Evolutionary conservation across 129 eudicot genomes (phyloP), one percentile per base, ranked within the genome.

Genomic region (Glebionis coronaria): DNA sequence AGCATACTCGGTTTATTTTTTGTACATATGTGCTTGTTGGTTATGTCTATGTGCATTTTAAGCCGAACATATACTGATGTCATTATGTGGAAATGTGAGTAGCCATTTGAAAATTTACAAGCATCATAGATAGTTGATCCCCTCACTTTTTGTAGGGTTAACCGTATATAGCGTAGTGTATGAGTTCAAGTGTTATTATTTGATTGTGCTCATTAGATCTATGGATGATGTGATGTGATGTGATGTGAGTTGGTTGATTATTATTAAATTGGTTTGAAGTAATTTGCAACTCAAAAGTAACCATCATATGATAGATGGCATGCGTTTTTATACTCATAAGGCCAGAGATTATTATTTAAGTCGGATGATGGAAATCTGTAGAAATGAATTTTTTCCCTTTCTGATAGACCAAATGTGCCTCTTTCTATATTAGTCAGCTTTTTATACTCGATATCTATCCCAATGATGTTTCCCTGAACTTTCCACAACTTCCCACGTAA

Each of bases 21-120:
- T 31, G 8, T 31, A 31, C 9, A 31, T 31, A 35, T 35, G 42
- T 35, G 42, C 42, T 5, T 35, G 42, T 35, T 35, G 42, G 9
- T 35, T 35, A 35, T 35, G 42, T 35, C 6, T 35, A 35, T 35
- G 42, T 5, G 42, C 9, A 35, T 35, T 35, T 35, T 5, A 35
- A 9, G 42, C 6, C 6, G 42, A 35, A 35, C 42, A 7, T 35
- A 35, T 35, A 35, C 5, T 51, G 53, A 63, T 42, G 27, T 51
- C 53, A 20, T 18, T 68, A 54, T 13, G 19, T 53, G n/a, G 61
- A 52, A 68, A 31, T 18, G 20, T 13, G 13, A 53, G 50, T 52
- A 67, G 61, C 54, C 53, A 62, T 49, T 67, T 67, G 71, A 35
- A 67, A 15, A 12, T 28, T 23, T 23, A 23, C 28, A 53, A 38